Base-by-base conservation (phyloP, 805 yeast species). In the Ogataea wickerhamii region DNA sequence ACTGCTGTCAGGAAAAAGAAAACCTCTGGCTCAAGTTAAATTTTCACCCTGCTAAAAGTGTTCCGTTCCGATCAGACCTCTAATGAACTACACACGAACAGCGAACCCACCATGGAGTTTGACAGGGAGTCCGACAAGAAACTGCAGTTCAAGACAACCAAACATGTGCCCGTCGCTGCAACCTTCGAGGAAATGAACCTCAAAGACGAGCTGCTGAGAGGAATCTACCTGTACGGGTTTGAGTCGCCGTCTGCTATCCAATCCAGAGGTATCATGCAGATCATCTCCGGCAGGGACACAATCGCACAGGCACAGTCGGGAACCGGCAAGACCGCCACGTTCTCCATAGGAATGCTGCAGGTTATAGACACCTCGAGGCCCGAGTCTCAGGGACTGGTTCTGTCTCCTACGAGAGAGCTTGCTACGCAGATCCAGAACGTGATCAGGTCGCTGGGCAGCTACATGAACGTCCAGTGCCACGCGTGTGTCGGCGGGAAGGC, bases 401-500 rank as follows among this genome's bases (percentile, higher is more conserved):
- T 91, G 53, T 91, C 96, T 40, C 98, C 98, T 57, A 91, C 98
- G 52, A 83, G 98, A 73, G 98, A 91, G 74, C 78, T 93, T 66
- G 98, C 98, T 34, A 73, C 80, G 53, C 98, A 93, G 75, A 93
- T 93, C 64, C 95, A 87, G 70, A 86, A 82, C 63, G 98, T 93
- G 53, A 87, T 91, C 37, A 73, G 81, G 61, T 84, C 89, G 53
- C 76, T 93, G 53, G 97, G 98, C 50, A 79, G 80, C 66, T 87
- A 85, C 74, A 80, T 93, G 82, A 82, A 87, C 59, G 77, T 91
- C 45, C 79, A 82, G 49, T 89, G 93, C 56, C 97, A 93, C 64
- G 96, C 98, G 38, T 91, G 95, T 68, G 87, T 93, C 58, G 98
- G 98, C 67, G 98, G 98, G 64, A 91, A 95, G 46, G 77, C 87